Evolutionary conservation across 2,329 filamentous ascomycete genomes (phyloP).

Genomic region (Coleophoma cylindrospora): DNA sequence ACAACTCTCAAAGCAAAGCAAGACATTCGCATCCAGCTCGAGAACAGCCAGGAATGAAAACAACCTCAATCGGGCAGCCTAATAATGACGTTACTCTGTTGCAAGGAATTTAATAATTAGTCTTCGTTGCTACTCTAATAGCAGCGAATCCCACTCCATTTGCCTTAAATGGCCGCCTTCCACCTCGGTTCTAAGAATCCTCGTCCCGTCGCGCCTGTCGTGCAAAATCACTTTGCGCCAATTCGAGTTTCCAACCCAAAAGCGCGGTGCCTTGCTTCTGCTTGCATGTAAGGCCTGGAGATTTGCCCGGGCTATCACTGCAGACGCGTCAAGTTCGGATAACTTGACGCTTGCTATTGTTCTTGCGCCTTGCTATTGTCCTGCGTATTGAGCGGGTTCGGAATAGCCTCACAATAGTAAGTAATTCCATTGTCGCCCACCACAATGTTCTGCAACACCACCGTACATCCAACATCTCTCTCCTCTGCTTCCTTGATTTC

Average conservation of each 20-base stretch:
- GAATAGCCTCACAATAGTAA: conserved; percentile 10
- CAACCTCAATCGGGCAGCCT: neutral
- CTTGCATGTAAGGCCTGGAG: neutral
- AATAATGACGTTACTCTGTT: neutral
- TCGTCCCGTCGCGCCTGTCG: neutral
- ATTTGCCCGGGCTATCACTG: neutral
- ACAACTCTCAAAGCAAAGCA: neutral
- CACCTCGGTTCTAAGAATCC: no score
- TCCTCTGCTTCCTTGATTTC: no score
- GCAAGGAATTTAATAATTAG: conserved; percentile 1
- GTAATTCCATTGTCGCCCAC: neutral
- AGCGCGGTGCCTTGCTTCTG: neutral
- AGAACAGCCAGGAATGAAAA: neutral
- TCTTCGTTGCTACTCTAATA: neutral
- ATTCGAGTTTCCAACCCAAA: no score
- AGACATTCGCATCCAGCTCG: neutral
- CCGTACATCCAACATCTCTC: no score
- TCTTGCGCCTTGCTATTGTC: conserved; percentile 3
- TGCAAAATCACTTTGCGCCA: no score
- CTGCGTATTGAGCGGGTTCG: neutral
- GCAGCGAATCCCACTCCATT: neutral
- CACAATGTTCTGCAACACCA: neutral
- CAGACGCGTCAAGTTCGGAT: neutral
- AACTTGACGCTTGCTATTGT: neutral
- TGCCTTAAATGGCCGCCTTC: neutral